Conservation (phyloP, 164 flowering plant species). For the Vitis cinerea region DNA sequence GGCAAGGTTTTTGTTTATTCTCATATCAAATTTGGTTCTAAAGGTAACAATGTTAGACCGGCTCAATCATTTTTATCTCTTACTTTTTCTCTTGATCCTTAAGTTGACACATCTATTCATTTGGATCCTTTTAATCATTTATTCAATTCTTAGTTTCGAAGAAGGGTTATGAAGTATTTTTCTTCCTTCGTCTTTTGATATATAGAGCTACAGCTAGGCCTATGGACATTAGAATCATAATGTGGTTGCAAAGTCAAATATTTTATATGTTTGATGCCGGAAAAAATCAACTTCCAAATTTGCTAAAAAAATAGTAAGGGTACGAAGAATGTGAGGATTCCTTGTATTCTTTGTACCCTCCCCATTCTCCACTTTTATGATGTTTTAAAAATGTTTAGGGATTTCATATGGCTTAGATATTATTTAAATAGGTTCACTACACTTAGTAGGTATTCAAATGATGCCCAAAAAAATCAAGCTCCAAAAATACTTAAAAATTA, state of each 20-base stretch:
- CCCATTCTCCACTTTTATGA: no score
- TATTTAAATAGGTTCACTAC: no score
- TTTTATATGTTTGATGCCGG: neutral
- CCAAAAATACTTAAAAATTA: no score
- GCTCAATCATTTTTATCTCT: neutral
- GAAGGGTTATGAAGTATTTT: neutral
- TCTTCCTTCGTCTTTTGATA: neutral
- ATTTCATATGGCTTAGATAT: no score
- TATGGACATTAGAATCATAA: neutral
- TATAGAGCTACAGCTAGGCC: neutral
- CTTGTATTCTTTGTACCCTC: no score
- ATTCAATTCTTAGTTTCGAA: neutral
- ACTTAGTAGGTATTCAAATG: no score
- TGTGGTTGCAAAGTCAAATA: neutral
- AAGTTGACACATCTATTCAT: neutral
- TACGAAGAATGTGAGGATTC: no score
- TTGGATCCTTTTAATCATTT: neutral
- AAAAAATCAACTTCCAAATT: no score
- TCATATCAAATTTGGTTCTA: slow-evolving; percentile 70
- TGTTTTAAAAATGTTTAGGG: no score
- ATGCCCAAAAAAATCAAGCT: no score
- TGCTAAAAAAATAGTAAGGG: no score
- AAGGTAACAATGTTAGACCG: slow-evolving; percentile 47
- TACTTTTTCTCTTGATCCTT: neutral
- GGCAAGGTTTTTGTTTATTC: slow-evolving; percentile 88